These are phyloP conservation scores for Quillaja saponaria DNA, from an alignment of 306 rosid species.

Conservation along the genomic window DNA sequence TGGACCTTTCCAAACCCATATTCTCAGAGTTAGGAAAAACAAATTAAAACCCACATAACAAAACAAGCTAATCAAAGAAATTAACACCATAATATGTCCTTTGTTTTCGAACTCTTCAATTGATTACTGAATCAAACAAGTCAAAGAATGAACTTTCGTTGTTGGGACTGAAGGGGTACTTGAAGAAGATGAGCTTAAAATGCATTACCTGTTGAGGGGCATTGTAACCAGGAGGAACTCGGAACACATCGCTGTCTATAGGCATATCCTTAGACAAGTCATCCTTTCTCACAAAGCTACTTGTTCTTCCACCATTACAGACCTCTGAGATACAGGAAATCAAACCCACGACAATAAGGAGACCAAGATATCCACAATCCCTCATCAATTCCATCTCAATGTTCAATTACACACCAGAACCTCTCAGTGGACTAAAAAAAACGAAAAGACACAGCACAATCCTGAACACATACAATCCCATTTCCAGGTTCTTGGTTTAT, in stretches of 20 bases:
- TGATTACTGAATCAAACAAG: neutral
- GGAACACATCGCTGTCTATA: conserved; percentile 61
- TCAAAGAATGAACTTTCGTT: neutral
- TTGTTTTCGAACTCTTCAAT: neutral
- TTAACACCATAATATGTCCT: too few species aligned
- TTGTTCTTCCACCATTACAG: conserved; percentile 46
- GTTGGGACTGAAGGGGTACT: neutral
- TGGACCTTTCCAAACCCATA: conserved; percentile 57
- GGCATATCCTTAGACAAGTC: conserved; percentile 62
- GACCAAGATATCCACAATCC: neutral
- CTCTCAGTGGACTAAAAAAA: too few species aligned
- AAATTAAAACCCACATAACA: conserved; percentile 20
- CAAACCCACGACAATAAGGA: conserved; percentile 32
- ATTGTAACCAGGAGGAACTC: conserved; percentile 60
- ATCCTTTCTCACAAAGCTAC: conserved; percentile 50
- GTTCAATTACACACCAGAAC: neutral
- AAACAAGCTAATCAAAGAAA: neutral
- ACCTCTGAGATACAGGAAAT: conserved; percentile 27
- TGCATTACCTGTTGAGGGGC: conserved; percentile 73
- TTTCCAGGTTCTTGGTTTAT: too few species aligned
- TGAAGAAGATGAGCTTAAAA: neutral
- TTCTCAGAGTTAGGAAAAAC: too few species aligned
- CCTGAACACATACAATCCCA: too few species aligned
- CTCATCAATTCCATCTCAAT: conserved; percentile 5
- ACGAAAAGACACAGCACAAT: too few species aligned